These are phyloP conservation scores for Kuraishia capsulata DNA, from an alignment of 805 yeast species.

Conservation along the genomic window DNA sequence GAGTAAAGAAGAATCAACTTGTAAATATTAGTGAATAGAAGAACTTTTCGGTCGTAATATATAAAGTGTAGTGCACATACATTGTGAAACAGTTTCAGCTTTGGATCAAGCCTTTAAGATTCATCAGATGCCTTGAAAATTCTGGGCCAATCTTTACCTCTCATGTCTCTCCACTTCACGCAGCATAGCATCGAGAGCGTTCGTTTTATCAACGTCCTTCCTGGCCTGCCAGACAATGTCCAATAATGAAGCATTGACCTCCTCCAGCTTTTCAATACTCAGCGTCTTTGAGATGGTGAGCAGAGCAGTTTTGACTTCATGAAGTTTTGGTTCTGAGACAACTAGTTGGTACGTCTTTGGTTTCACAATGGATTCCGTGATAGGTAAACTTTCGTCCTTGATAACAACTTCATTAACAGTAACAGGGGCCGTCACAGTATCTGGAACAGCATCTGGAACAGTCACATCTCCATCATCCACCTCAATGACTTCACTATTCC, in stretches of 20 bases:
- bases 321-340: background rate
- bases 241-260: slow-evolving; percentile 57
- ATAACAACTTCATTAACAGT: slow-evolving; percentile 8
- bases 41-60: no score
- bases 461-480: slow-evolving; percentile 3
- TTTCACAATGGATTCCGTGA: background rate
- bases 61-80: no score
- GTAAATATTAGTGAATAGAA: no score
- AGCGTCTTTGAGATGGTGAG: background rate
- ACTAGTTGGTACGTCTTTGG: background rate
- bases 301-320: background rate
- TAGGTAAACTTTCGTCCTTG: slow-evolving; percentile 11
- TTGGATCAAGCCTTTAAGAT: no score
- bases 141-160: background rate
- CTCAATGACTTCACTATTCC: background rate
- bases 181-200: slow-evolving; percentile 24
- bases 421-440: slow-evolving; percentile 3
- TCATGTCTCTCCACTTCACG: slow-evolving; percentile 11
- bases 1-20: no score
- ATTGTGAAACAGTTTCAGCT: no score
- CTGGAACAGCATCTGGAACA: slow-evolving; percentile 2
- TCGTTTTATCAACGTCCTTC: slow-evolving; percentile 32
- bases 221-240: slow-evolving; percentile 69
- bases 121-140: background rate
- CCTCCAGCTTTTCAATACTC: slow-evolving; percentile 31